phyloP scores from a whole-genome alignment of 2,329 filamentous ascomycete genomes.

The Penicillium expansum region DNA sequence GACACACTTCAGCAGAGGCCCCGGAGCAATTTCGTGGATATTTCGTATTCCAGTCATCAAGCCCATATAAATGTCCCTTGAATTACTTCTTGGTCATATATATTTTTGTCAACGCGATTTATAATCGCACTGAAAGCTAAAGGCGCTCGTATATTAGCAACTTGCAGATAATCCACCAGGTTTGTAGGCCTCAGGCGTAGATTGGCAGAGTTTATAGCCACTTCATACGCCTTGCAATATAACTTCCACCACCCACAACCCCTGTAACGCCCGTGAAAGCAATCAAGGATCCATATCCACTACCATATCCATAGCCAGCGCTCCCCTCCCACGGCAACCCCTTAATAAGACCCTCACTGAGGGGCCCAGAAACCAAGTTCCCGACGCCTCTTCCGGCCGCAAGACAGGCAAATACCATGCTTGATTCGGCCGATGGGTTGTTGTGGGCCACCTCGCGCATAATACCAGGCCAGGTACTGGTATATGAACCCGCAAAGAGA shows the following conservation, averaged over 20 bases:
- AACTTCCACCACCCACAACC: conserved; percentile 15
- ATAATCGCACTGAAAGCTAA: background rate
- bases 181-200: background rate
- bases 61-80: too few species aligned
- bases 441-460: conserved; percentile 43
- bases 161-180: background rate
- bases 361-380: conserved; percentile 50
- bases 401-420: conserved; percentile 51
- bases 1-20: too few species aligned
- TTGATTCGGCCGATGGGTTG: conserved; percentile 41
- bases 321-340: conserved; percentile 19
- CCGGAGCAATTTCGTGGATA: too few species aligned
- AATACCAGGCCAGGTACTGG: conserved; percentile 46
- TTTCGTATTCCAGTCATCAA: too few species aligned
- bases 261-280: conserved; percentile 29
- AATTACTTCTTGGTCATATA: too few species aligned
- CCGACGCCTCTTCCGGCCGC: conserved; percentile 53
- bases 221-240: background rate
- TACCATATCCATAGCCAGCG: conserved; percentile 26
- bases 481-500: conserved; percentile 47
- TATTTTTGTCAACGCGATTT: background rate
- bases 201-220: background rate
- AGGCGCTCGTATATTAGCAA: background rate
- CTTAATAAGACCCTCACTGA: conserved; percentile 45
- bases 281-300: conserved; percentile 29